A percentile compares a stretch with the other conserved stretches of the same genome.
Conservation (phyloP, 2,329 filamentous ascomycete genomes). For the Furcasterigmium furcatum region DNA sequence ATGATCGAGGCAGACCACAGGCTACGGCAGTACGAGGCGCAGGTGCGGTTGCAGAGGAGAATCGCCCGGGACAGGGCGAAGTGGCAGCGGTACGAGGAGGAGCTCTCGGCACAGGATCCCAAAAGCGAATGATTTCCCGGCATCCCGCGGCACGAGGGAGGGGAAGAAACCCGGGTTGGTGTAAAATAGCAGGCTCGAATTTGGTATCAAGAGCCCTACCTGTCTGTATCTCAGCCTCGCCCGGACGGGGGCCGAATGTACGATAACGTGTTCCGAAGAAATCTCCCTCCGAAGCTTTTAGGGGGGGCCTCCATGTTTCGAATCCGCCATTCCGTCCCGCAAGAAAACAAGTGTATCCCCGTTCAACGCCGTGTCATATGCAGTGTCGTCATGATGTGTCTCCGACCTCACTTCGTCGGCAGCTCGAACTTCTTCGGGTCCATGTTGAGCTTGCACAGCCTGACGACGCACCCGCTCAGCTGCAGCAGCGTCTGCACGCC, state of each 20-base stretch:
- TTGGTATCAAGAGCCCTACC: background rate
- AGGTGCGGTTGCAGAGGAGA: slow-evolving; percentile 62
- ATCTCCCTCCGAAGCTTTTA: background rate
- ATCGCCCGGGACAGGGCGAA: slow-evolving; percentile 61
- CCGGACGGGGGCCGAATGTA: background rate
- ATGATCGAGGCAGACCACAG: slow-evolving; percentile 73
- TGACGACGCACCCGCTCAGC: slow-evolving; percentile 85
- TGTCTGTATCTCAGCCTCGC: background rate
- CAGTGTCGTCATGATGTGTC: slow-evolving; percentile 11
- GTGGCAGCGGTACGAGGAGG: slow-evolving; percentile 65
- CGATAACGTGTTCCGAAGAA: background rate
- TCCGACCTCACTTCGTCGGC: slow-evolving; percentile 24
- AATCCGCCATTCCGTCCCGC: background rate
- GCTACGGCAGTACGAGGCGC: slow-evolving; percentile 64
- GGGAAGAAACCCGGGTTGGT: no score
- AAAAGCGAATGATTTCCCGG: slow-evolving; percentile 22
- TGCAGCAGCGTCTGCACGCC: slow-evolving; percentile 94
- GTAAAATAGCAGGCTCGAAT: background rate
- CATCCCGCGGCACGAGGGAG: no score
- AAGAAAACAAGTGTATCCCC: slow-evolving; percentile 4
- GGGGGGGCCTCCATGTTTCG: background rate
- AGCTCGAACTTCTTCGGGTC: slow-evolving; percentile 74
- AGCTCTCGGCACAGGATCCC: slow-evolving; percentile 47
- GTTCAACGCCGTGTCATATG: slow-evolving; percentile 28
- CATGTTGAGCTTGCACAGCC: slow-evolving; percentile 96